phyloP scores from a whole-genome alignment of 2,329 filamentous ascomycete species.

The Pyrenochaeta sp. region DNA sequence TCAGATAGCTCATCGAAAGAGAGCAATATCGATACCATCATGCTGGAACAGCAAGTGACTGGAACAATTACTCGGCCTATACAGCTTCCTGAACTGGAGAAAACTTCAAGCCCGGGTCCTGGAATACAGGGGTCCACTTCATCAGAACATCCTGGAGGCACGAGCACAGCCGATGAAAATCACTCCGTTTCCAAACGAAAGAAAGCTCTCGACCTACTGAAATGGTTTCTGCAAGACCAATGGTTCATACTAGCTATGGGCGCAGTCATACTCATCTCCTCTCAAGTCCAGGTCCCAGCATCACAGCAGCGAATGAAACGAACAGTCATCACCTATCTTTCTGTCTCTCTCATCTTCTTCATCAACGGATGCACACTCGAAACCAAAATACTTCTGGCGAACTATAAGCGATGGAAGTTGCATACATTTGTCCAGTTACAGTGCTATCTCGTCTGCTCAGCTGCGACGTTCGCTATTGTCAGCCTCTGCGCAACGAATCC shows the following conservation, averaged over 20 bases:
- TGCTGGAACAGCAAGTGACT: not conserved
- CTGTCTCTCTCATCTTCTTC: conserved; percentile 73
- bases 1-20: conserved; percentile 1
- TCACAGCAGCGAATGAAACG: conserved; percentile 60
- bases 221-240: conserved; percentile 61
- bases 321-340: conserved; percentile 68
- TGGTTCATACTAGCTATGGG: conserved; percentile 71
- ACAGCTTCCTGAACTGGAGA: too few relatives aligned
- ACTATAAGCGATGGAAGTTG: conserved; percentile 71
- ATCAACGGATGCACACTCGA: conserved; percentile 74
- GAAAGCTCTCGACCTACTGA: conserved; percentile 18
- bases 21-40: not conserved
- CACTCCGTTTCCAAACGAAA: conserved; percentile 7
- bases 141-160: not conserved
- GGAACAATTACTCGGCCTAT: conserved; percentile 1
- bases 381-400: conserved; percentile 65
- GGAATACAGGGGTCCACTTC: too few relatives aligned
- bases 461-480: conserved; percentile 65
- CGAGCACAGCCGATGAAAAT: conserved; percentile 10
- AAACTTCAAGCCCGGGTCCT: too few relatives aligned
- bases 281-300: conserved; percentile 63
- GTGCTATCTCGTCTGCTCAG: conserved; percentile 71
- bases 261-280: conserved; percentile 60
- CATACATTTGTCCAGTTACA: conserved; percentile 72
- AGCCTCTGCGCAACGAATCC: conserved; percentile 59